Percentiles rank a stretch among this genome's conserved stretches.
These are phyloP conservation scores for Penicillium taxi DNA, from an alignment of 495 filamentous ascomycete species.

Conservation along the genomic window DNA sequence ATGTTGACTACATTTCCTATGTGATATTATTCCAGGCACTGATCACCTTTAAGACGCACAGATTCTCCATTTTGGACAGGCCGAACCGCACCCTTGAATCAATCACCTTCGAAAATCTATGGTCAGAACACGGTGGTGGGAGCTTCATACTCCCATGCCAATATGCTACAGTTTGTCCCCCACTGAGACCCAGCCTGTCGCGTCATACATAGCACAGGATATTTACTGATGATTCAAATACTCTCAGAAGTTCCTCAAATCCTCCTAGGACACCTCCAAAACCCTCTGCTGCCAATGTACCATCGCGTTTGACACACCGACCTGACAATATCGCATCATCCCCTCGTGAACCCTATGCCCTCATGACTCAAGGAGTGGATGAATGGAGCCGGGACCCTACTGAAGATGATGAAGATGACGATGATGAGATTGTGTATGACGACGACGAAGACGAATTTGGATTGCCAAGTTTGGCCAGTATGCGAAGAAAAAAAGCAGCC, in stretches of 20 bases:
- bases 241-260: slow-evolving; percentile 43
- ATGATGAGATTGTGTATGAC: slow-evolving; percentile 65
- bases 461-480: slow-evolving; percentile 79
- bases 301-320: slow-evolving; percentile 46
- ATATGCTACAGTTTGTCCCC: slow-evolving; percentile 79
- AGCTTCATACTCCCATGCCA: slow-evolving; percentile 92
- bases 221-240: neutral
- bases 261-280: slow-evolving; percentile 57
- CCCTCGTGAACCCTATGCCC: slow-evolving; percentile 63
- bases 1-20: slow-evolving; percentile 21
- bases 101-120: slow-evolving; percentile 41
- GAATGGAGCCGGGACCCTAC: slow-evolving; percentile 63
- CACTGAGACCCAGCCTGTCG: slow-evolving; percentile 17
- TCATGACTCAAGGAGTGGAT: slow-evolving; percentile 64
- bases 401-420: slow-evolving; percentile 49
- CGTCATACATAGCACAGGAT: too few species aligned
- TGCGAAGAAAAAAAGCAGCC: slow-evolving; percentile 60
- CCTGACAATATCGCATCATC: slow-evolving; percentile 50
- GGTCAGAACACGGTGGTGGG: slow-evolving; percentile 80
- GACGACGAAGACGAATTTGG: slow-evolving; percentile 94
- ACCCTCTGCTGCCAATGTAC: slow-evolving; percentile 29
- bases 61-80: slow-evolving; percentile 87
- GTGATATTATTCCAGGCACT: slow-evolving; percentile 25
- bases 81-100: slow-evolving; percentile 35
- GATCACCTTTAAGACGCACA: slow-evolving; percentile 55